A percentile compares a stretch with the other conserved stretches of the same genome.
Conservation (phyloP, 257 asterid genomes). For the Petrea volubilis region DNA sequence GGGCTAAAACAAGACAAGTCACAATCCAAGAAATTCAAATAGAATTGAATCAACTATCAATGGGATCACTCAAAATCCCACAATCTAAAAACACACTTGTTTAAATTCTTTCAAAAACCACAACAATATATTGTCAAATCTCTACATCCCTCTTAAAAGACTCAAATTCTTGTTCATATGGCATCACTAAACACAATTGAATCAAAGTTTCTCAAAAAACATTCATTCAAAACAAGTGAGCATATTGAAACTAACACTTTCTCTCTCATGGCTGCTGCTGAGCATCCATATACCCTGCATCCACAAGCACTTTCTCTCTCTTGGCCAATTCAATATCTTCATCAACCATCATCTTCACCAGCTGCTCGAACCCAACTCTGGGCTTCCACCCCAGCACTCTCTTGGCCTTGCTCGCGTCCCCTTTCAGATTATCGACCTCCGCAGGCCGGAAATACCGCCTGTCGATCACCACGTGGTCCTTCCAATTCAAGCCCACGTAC, state of each 20-base stretch:
- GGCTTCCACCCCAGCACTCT: conserved; percentile 88
- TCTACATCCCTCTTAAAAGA: conserved; percentile 11
- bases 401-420: conserved; percentile 84
- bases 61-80: conserved; percentile 6
- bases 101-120: neutral
- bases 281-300: conserved; percentile 95
- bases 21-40: neutral
- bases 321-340: conserved; percentile 92
- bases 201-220: neutral
- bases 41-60: neutral
- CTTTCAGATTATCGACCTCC: conserved; percentile 90
- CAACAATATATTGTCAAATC: conserved; percentile 6
- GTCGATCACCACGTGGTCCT: conserved; percentile 85
- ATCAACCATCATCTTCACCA: conserved; percentile 99
- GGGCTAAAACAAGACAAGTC: neutral
- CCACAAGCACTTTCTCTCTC: conserved; percentile 95
- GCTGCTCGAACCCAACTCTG: conserved; percentile 78
- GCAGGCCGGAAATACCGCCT: conserved; percentile 84
- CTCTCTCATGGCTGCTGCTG: conserved; percentile 85
- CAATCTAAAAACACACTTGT: neutral
- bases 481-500: conserved; percentile 85
- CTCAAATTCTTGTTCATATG: conserved; percentile 1
- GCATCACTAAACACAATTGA: neutral
- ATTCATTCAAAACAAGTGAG: neutral
- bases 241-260: neutral